A percentile compares a stretch with the other conserved stretches of the same genome.
Conservation (phyloP, 164 flowering plant genomes). For the Echeveria elegans region DNA sequence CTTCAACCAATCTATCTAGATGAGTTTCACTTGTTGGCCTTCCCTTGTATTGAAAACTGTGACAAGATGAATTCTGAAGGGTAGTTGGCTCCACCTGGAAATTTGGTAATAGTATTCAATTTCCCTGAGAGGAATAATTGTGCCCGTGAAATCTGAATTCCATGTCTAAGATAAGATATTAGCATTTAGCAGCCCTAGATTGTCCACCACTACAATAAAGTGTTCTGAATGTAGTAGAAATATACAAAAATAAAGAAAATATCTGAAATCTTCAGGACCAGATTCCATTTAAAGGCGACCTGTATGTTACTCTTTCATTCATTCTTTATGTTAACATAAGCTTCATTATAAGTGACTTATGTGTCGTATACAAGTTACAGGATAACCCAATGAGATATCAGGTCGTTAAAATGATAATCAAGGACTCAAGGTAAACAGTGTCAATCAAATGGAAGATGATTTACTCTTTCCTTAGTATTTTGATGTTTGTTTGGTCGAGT, state of each 20-base stretch:
- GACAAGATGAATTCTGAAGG: constrained; percentile 3
- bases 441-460: not conserved
- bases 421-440: not conserved
- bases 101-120: not conserved
- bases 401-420: not conserved
- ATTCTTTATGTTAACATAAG: not conserved
- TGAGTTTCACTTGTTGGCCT: constrained; percentile 1
- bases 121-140: not conserved
- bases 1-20: constrained; percentile 2
- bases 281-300: not conserved
- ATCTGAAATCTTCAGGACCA: not conserved
- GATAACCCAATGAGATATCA: not conserved
- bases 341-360: not conserved
- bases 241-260: not conserved
- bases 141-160: not conserved
- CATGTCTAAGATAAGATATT: too few relatives aligned
- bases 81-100: not conserved
- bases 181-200: not conserved
- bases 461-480: not conserved
- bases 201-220: not conserved
- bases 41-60: not conserved
- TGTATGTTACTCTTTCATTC: not conserved
- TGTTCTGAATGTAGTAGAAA: not conserved
- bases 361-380: not conserved
- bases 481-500: not conserved